Conservation (phyloP, 805 yeast species). For the Schizosaccharomyces japonicus region DNA sequence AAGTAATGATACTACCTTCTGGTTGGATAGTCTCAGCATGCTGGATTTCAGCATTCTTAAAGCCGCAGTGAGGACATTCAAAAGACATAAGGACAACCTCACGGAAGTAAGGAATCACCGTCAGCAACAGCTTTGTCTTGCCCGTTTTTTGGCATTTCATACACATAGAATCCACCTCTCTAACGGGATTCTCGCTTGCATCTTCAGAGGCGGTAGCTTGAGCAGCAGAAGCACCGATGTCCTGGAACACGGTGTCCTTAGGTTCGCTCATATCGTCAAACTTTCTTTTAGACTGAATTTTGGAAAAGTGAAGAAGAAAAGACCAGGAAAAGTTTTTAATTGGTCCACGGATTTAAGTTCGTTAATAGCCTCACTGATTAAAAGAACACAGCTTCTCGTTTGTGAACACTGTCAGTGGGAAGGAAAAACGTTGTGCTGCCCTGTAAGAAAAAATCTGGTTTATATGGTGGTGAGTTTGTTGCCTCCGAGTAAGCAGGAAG, state of each 20-base stretch:
- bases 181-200: constrained; percentile 36
- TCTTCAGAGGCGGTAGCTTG: constrained; percentile 24
- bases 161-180: constrained; percentile 82
- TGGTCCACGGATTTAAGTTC: no score
- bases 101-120: constrained; percentile 74
- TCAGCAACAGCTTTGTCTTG: constrained; percentile 54
- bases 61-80: constrained; percentile 83
- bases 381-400: no score
- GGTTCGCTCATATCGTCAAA: background rate
- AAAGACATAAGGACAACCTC: constrained; percentile 87
- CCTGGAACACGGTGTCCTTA: constrained; percentile 19
- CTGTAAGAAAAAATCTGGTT: no score
- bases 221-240: constrained; percentile 39
- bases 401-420: no score
- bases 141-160: constrained; percentile 87
- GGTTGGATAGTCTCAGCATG: constrained; percentile 85
- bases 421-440: no score
- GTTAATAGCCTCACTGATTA: no score
- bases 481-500: no score
- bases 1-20: constrained; percentile 52
- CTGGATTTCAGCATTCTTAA: constrained; percentile 78
- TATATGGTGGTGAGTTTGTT: no score
- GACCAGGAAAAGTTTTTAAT: background rate
- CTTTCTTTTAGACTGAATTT: background rate
- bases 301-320: constrained; percentile 7